Evolutionary conservation across 192 early-diverging fungal genomes (phyloP), one percentile per base, ranked within the genome.

Genomic region (Mortierella antarctica): DNA sequence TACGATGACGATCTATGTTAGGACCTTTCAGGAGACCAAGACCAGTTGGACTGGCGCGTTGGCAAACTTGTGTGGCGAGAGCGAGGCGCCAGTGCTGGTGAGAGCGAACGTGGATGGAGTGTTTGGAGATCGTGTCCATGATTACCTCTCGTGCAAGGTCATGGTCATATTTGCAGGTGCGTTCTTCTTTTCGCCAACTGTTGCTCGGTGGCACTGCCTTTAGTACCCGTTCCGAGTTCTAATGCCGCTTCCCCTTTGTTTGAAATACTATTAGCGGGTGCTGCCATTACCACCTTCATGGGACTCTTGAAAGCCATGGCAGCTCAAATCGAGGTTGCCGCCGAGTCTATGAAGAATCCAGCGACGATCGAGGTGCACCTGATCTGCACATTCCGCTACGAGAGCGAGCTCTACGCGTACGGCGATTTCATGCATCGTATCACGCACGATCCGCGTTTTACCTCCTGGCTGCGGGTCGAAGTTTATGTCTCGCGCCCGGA

Each of bases 201-300:
- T 46, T 48, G 15, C 40, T 14, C 46, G 3, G 7, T 5, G 13
- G 2, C 20, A 7, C 41, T 40, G 51, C 21, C 31, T 31, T 31
- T 31, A 31, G 31, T 31, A 31, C 3, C 3, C 15, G 15, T 51
- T 66, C 55, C 20, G 7, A 7, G 46, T 14, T 17, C 39, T 2
- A 49, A 17, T 44, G 57, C 1, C 23, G 31, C 52, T 42, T 42
- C 21, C 31, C 31, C n/a, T 56, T 64, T 41, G 18, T 52, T 11
- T 7, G 7, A 14, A 5, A 14, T 20, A 31, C 5, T 46, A 14
- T 40, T 71, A 71, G 76, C 76, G 51, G 76, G 76, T 7, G 76
- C 76, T n/a, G 76, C 76, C 31, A 79, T 79, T 31, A 79, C 76
- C 7, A 67, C 76, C 6, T 79, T 79, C 53, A 79, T 71, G 69